Evolutionary conservation across 805 yeast genomes (phyloP).

Genomic region (Pichia thaimueangensis): DNA sequence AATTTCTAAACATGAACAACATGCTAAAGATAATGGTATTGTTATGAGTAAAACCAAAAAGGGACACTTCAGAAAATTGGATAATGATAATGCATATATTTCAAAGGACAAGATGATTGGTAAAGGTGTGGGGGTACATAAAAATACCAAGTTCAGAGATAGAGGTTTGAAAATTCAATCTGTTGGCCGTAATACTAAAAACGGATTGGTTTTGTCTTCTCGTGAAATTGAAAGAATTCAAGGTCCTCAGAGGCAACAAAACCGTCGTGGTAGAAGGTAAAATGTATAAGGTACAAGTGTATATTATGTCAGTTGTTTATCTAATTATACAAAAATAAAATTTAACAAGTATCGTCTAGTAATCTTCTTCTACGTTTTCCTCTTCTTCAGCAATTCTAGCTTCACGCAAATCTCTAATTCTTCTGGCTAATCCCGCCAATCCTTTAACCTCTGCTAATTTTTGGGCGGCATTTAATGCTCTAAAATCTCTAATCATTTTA

Average conservation of each 20-base stretch:
- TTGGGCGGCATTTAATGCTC: slow-evolving; percentile 71
- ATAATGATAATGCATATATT: slow-evolving; percentile 47
- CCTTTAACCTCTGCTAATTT: slow-evolving; percentile 76
- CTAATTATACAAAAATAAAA: too few species aligned
- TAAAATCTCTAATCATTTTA: slow-evolving; percentile 62
- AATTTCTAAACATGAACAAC: slow-evolving; percentile 54
- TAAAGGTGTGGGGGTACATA: slow-evolving; percentile 31
- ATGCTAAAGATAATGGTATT: slow-evolving; percentile 87
- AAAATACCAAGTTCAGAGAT: slow-evolving; percentile 42
- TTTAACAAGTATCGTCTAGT: too few species aligned
- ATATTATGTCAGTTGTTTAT: too few species aligned
- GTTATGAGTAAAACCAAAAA: slow-evolving; percentile 66
- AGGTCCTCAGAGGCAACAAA: slow-evolving; percentile 3
- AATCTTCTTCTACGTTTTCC: background rate
- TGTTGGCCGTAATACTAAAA: slow-evolving; percentile 70
- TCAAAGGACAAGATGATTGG: slow-evolving; percentile 48
- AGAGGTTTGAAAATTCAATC: slow-evolving; percentile 73
- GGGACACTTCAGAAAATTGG: slow-evolving; percentile 54
- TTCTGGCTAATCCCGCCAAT: slow-evolving; percentile 43
- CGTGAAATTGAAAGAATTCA: slow-evolving; percentile 51
- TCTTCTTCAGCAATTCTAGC: slow-evolving; percentile 28
- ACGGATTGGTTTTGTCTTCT: slow-evolving; percentile 68
- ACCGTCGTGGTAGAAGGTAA: background rate
- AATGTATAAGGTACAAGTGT: too few species aligned
- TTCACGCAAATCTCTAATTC: slow-evolving; percentile 50